phyloP scores from a whole-genome alignment of 768 basidiomycete species.

The Boletus rubescentipes region DNA sequence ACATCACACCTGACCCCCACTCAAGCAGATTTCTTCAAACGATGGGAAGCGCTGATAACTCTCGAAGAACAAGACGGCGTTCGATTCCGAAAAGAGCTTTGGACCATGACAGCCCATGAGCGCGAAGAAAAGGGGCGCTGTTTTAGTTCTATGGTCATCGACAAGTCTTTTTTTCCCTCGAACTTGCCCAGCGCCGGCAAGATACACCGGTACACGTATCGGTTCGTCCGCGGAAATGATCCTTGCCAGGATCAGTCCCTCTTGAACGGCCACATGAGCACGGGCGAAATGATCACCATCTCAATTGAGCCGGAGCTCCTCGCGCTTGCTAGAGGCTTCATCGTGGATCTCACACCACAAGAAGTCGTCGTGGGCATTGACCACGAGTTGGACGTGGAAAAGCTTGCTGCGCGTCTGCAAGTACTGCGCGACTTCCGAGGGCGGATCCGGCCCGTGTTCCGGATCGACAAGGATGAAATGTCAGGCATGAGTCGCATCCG shows the following conservation, averaged over 20 bases:
- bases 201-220: slow-evolving; percentile 80
- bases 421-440: slow-evolving; percentile 18
- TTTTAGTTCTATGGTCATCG: slow-evolving; percentile 77
- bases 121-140: slow-evolving; percentile 83
- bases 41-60: slow-evolving; percentile 86
- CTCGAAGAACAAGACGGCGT: slow-evolving; percentile 85
- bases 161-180: slow-evolving; percentile 37
- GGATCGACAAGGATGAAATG: slow-evolving; percentile 94
- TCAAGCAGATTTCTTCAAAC: slow-evolving; percentile 79
- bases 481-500: slow-evolving; percentile 87
- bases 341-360: slow-evolving; percentile 65
- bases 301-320: slow-evolving; percentile 88
- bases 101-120: slow-evolving; percentile 83
- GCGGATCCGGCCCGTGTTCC: slow-evolving; percentile 48
- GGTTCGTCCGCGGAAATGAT: slow-evolving; percentile 48
- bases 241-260: slow-evolving; percentile 33
- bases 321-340: slow-evolving; percentile 80
- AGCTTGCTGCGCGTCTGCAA: slow-evolving; percentile 43
- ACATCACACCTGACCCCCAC: slow-evolving; percentile 72
- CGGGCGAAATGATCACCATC: slow-evolving; percentile 81
- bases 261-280: slow-evolving; percentile 74
- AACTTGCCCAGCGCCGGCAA: slow-evolving; percentile 39
- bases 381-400: slow-evolving; percentile 59
- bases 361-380: slow-evolving; percentile 80
- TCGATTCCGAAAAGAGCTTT: slow-evolving; percentile 86